Percentiles rank a stretch among this genome's conserved stretches.
These are phyloP conservation scores for Sechiopsis laciniata DNA, from an alignment of 306 rosid genomes.

Conservation along the genomic window DNA sequence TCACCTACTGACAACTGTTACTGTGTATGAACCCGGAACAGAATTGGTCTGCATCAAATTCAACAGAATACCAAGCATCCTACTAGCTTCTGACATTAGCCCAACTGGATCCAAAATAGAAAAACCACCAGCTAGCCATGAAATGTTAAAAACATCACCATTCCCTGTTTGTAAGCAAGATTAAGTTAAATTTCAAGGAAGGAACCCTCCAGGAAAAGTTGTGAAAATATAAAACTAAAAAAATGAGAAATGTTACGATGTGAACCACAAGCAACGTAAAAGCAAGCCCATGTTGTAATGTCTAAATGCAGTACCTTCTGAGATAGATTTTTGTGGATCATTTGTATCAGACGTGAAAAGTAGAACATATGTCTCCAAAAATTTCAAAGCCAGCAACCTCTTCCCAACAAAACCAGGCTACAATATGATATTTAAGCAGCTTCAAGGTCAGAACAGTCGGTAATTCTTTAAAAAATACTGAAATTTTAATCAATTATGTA, in stretches of 20 bases:
- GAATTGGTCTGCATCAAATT: conserved; percentile 64
- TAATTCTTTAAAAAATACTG: conserved; percentile 2
- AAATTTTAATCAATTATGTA: conserved; percentile 11
- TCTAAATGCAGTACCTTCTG: conserved; percentile 59
- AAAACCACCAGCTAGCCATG: conserved; percentile 76
- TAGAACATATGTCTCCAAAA: conserved; percentile 74
- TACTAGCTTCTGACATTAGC: conserved; percentile 78
- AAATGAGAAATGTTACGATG: conserved; percentile 4
- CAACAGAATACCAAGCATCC: conserved; percentile 62
- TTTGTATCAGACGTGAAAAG: conserved; percentile 56
- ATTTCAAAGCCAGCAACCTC: conserved; percentile 79
- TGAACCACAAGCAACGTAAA: conserved; percentile 12
- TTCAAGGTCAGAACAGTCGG: conserved; percentile 30
- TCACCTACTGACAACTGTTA: conserved; percentile 83
- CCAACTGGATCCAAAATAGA: conserved; percentile 66
- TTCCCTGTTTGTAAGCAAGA: conserved; percentile 39
- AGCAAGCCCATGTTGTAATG: background rate
- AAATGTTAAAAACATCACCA: conserved; percentile 54
- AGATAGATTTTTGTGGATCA: conserved; percentile 48
- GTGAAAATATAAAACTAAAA: background rate
- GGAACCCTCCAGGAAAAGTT: conserved; percentile 1
- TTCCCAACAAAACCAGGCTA: conserved; percentile 72
- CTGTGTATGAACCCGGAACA: conserved; percentile 71
- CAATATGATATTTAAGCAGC: conserved; percentile 44
- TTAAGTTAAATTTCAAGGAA: conserved; percentile 18